Percentiles rank a stretch among this genome's conserved stretches.
These are phyloP conservation scores for Neurospora sp. DNA, from an alignment of 495 filamentous ascomycete species.

Conservation along the genomic window DNA sequence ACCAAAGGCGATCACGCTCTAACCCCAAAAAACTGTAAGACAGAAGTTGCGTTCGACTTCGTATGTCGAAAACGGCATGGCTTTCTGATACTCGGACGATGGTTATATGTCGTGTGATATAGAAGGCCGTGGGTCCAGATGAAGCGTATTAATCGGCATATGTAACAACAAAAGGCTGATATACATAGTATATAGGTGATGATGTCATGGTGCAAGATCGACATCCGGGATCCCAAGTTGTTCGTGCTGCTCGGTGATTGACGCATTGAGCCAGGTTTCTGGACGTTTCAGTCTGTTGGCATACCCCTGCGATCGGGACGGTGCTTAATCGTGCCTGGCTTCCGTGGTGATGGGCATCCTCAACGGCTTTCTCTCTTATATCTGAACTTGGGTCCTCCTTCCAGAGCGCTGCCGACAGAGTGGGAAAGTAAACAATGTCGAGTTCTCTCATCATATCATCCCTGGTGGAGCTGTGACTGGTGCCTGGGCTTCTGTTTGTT, in stretches of 20 bases:
- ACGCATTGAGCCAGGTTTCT: not conserved
- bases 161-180: not conserved
- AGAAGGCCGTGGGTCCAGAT: not conserved
- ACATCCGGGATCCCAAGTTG: not conserved
- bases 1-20: not conserved
- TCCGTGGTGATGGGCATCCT: not conserved
- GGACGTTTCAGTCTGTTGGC: not conserved
- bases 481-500: slow-evolving; percentile 4
- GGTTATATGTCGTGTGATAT: not conserved
- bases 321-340: not conserved
- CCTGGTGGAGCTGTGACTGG: slow-evolving; percentile 12
- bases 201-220: not conserved
- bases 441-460: slow-evolving; percentile 17
- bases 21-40: not conserved
- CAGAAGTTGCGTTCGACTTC: not conserved
- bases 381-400: not conserved
- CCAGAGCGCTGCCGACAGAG: not conserved
- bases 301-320: not conserved
- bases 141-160: not conserved
- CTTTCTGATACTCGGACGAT: not conserved
- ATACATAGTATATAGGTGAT: not conserved
- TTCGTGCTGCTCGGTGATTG: not conserved
- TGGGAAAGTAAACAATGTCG: not conserved
- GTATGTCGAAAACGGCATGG: not conserved
- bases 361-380: not conserved